Base-by-base conservation (phyloP, 2,329 filamentous ascomycete genomes). In the Beauveria caledonica region DNA sequence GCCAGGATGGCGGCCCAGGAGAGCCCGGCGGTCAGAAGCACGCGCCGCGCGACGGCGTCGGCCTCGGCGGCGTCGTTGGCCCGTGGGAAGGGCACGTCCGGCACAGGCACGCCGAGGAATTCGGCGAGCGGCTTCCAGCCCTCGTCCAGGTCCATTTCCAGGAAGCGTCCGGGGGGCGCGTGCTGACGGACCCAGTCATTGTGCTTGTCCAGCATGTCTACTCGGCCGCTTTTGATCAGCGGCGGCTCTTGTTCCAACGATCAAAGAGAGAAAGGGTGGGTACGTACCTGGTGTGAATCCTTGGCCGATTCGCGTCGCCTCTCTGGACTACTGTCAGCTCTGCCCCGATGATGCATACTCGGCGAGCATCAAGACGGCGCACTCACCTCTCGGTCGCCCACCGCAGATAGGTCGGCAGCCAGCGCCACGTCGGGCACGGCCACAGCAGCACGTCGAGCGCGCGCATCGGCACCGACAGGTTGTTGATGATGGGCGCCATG, bases 41-140 rank as follows among this genome's bases (percentile, higher is more conserved):
- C 19, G 7, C 39, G 36, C 23, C n/a, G 25, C 8, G 45, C 44
- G 11, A 58, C 53, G 33, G 33, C 56, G 9, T 51, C 56, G 2
- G 56, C 56, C 19, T 64, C 64, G 42, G 63, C 65, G 25, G 64
- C 54, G 23, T 68, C 68, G 44, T 70, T 71, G 44, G 65, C 65
- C 19, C 63, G 64, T 7, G 68, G 68, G 40, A 71, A 70, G 13
- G 67, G 66, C 57, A 62, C 64, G 8, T 67, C 51, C 2, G 68
- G 69, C 15, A 69, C 54, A 3, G 67, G 67, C 45, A 63, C 64
- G 55, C 56, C 60, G 9, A 71, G 66, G 53, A 71, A 66, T 29
- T 63, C 60, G 64, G 67, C 67, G 40, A 71, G 62, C 21, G 68
- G 68, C 23, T 59, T 64, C 69, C 69, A 71, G 15, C 69, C 69